These are phyloP conservation scores for Puccinia coronata DNA, from an alignment of 1,284 basidiomycete species.

Conservation along the genomic window DNA sequence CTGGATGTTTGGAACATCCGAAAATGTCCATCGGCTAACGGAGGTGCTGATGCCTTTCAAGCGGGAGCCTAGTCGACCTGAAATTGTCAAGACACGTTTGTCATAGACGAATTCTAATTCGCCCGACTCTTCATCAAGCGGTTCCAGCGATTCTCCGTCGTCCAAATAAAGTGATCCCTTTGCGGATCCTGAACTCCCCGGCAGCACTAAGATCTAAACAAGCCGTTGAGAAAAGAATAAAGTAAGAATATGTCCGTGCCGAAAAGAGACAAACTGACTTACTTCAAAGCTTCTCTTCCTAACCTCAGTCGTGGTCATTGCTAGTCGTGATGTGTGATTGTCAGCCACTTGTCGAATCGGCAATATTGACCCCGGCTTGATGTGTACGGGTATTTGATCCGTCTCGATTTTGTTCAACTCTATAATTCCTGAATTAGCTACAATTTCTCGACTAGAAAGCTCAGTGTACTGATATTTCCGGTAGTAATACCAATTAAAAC, in stretches of 20 bases:
- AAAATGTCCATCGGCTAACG: constrained; percentile 6
- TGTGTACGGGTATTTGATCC: constrained; percentile 67
- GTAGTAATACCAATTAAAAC: background rate
- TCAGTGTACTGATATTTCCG: constrained; percentile 60
- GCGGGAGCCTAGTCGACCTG: background rate
- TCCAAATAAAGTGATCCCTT: constrained; percentile 24
- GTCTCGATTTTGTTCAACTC: constrained; percentile 64
- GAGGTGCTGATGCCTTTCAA: background rate
- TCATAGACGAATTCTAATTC: constrained; percentile 1
- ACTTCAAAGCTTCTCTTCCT: constrained; percentile 67
- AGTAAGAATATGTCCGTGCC: background rate
- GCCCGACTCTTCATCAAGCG: background rate
- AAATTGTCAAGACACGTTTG: background rate
- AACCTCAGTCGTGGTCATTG: constrained; percentile 67
- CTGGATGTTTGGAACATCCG: background rate
- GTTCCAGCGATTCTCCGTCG: constrained; percentile 29
- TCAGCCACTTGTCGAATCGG: constrained; percentile 62
- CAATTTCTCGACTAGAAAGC: constrained; percentile 64
- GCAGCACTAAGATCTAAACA: constrained; percentile 2
- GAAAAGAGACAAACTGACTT: background rate
- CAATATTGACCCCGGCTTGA: constrained; percentile 66
- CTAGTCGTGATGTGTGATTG: constrained; percentile 57
- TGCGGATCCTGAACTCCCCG: background rate
- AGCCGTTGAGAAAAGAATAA: background rate
- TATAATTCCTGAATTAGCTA: constrained; percentile 64